phyloP scores from a whole-genome alignment of 768 basidiomycete species.

The Mycena alexandri region DNA sequence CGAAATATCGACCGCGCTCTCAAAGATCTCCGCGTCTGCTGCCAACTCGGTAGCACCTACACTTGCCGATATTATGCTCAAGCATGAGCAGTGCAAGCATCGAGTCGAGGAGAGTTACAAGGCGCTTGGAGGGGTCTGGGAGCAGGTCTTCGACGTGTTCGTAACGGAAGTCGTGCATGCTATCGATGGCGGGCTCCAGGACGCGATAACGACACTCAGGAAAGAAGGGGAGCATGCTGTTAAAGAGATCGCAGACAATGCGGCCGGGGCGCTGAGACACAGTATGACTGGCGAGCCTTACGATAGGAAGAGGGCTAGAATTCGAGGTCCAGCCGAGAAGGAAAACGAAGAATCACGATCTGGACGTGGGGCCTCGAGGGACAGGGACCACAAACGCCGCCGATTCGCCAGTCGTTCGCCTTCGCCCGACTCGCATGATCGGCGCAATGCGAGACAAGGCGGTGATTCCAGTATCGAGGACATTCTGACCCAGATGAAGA shows the following conservation, averaged over 20 bases:
- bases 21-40: slow-evolving; percentile 57
- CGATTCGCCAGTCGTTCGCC: slow-evolving; percentile 38
- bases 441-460: slow-evolving; percentile 11
- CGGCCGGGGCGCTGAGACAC: slow-evolving; percentile 28
- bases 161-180: slow-evolving; percentile 55
- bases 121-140: slow-evolving; percentile 62
- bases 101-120: slow-evolving; percentile 54
- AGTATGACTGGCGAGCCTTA: slow-evolving; percentile 11
- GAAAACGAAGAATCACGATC: slow-evolving; percentile 30
- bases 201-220: slow-evolving; percentile 50
- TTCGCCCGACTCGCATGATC: slow-evolving; percentile 30
- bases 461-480: slow-evolving; percentile 44
- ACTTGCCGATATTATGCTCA: slow-evolving; percentile 58
- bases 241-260: slow-evolving; percentile 25
- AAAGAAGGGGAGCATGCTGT: slow-evolving; percentile 44
- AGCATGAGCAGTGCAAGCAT: slow-evolving; percentile 57
- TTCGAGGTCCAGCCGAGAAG: slow-evolving; percentile 30
- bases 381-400: slow-evolving; percentile 46
- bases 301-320: slow-evolving; percentile 34
- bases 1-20: slow-evolving; percentile 61
- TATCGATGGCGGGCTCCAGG: slow-evolving; percentile 50
- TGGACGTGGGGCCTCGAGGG: slow-evolving; percentile 26
- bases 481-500: slow-evolving; percentile 60
- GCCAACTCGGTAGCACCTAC: slow-evolving; percentile 58
- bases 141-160: slow-evolving; percentile 57